These are phyloP conservation scores for Cantharellus cinnabarinus DNA, from an alignment of 768 basidiomycete genomes.

Conservation along the genomic window DNA sequence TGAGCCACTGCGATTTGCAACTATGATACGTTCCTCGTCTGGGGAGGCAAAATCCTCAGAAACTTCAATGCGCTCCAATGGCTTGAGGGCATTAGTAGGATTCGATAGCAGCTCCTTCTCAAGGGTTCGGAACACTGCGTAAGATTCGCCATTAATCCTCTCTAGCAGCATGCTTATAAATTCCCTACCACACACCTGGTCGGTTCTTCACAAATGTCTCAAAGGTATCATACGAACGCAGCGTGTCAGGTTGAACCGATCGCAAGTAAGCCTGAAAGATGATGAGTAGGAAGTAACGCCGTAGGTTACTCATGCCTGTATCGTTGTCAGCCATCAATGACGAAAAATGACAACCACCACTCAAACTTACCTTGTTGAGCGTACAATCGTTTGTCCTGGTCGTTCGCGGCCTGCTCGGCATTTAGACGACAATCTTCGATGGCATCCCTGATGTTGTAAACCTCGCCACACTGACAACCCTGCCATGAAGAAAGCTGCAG, in stretches of 20 bases:
- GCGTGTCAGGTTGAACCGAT: constrained; percentile 60
- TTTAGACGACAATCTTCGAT: constrained; percentile 66
- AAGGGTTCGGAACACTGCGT: constrained; percentile 78
- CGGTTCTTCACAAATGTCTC: constrained; percentile 65
- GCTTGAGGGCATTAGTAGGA: constrained; percentile 60
- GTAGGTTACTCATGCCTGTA: constrained; percentile 56
- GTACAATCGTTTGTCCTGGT: constrained; percentile 40
- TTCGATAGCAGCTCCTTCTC: constrained; percentile 72
- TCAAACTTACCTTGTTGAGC: constrained; percentile 44
- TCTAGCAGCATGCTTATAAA: background rate
- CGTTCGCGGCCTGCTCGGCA: constrained; percentile 61
- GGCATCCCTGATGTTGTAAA: constrained; percentile 69
- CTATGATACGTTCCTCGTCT: constrained; percentile 78
- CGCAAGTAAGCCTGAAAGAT: constrained; percentile 82
- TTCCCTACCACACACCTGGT: constrained; percentile 35
- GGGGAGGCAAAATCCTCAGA: constrained; percentile 57
- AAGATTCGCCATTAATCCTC: background rate
- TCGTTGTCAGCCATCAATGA: background rate
- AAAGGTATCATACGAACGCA: constrained; percentile 51
- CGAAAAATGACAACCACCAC: constrained; percentile 2
- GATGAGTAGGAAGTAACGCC: constrained; percentile 69
- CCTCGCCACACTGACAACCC: constrained; percentile 32
- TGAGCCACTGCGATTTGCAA: constrained; percentile 62
- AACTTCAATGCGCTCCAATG: constrained; percentile 50
- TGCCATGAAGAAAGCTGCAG: no score